Conservation (phyloP, 208 protist species). For the Crithidia bombi region DNA sequence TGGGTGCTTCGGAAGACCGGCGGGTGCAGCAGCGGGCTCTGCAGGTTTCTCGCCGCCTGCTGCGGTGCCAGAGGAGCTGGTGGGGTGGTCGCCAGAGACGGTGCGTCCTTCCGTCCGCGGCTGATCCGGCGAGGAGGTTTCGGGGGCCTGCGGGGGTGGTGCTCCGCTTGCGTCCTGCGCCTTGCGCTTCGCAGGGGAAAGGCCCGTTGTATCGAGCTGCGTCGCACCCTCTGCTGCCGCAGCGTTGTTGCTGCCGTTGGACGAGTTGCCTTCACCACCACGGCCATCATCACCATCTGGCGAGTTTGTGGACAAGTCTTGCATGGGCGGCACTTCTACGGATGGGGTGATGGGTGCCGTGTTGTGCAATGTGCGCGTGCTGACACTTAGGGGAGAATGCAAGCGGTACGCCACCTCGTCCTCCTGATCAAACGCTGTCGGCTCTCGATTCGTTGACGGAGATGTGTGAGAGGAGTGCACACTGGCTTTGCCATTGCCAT, state of each 20-base stretch:
- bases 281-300: background rate
- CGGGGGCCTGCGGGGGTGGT: background rate
- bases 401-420: background rate
- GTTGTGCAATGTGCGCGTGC: background rate
- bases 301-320: conserved; percentile 4
- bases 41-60: conserved; percentile 5
- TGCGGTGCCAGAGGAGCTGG: background rate
- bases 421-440: conserved; percentile 2
- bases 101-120: background rate
- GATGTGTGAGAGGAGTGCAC: background rate
- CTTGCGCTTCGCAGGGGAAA: background rate
- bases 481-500: background rate
- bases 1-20: conserved; percentile 17
- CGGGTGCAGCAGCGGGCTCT: background rate
- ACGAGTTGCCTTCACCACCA: background rate
- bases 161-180: background rate
- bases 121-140: background rate
- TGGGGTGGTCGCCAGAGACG: background rate
- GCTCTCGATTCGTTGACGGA: conserved; percentile 5
- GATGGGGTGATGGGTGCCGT: background rate
- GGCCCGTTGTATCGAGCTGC: no score
- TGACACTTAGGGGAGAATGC: background rate
- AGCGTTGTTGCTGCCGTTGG: background rate
- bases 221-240: background rate
- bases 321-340: conserved; percentile 7